These are phyloP conservation scores for Puccinia polysora DNA, from an alignment of 1,284 basidiomycete species.

Conservation along the genomic window DNA sequence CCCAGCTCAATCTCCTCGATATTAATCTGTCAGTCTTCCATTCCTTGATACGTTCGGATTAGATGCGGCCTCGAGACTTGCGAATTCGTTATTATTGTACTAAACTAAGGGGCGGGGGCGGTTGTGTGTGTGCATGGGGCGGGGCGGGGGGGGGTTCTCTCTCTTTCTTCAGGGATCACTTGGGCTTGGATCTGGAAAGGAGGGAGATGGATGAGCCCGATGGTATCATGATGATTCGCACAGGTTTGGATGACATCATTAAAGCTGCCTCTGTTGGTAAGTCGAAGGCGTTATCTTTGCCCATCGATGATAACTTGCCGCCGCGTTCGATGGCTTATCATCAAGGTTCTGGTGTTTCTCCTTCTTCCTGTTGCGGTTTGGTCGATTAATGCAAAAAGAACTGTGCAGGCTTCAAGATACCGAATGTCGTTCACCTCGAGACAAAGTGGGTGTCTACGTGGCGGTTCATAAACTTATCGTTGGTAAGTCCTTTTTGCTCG, in stretches of 20 bases:
- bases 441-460: slow-evolving; percentile 34
- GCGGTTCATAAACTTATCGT: slow-evolving; percentile 39
- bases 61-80: too few relatives aligned
- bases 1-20: slow-evolving; percentile 27
- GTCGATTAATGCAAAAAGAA: too few relatives aligned
- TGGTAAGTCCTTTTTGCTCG: too few relatives aligned
- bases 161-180: slow-evolving; percentile 23
- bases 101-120: too few relatives aligned
- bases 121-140: too few relatives aligned
- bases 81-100: not conserved
- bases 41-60: too few relatives aligned
- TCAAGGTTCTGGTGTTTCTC: not conserved
- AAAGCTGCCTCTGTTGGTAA: slow-evolving; percentile 23
- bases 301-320: not conserved
- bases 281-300: not conserved
- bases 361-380: too few relatives aligned
- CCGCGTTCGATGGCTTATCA: not conserved
- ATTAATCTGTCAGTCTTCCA: slow-evolving; percentile 34
- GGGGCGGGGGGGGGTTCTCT: too few relatives aligned
- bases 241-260: slow-evolving; percentile 32
- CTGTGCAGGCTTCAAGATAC: slow-evolving; percentile 18
- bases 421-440: slow-evolving; percentile 41
- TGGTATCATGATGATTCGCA: slow-evolving; percentile 11
- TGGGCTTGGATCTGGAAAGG: slow-evolving; percentile 42
- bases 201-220: slow-evolving; percentile 43